A percentile compares a stretch with the other conserved stretches of the same genome.
phyloP scores from a whole-genome alignment of 768 basidiomycete species.

The Boletus bicolor region DNA sequence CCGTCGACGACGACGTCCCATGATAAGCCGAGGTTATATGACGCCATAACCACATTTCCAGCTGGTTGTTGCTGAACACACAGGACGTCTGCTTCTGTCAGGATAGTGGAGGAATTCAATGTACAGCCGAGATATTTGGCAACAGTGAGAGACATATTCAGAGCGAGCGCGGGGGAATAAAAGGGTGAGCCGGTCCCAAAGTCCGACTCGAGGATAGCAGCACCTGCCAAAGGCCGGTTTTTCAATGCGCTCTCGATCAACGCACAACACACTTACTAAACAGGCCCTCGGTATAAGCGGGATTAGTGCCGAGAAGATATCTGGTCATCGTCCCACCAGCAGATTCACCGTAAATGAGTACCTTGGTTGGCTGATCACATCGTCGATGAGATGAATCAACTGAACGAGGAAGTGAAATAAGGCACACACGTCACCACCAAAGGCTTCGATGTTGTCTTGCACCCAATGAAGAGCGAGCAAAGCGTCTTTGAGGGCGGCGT shows the following conservation, averaged over 20 bases:
- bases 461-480: slow-evolving; percentile 34
- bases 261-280: slow-evolving; percentile 7
- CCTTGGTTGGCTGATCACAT: slow-evolving; percentile 2
- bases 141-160: slow-evolving; percentile 7
- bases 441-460: slow-evolving; percentile 29
- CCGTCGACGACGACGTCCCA: slow-evolving; percentile 12
- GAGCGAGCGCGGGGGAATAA: slow-evolving; percentile 10
- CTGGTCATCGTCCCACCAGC: slow-evolving; percentile 12
- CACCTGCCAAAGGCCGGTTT: not conserved
- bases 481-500: slow-evolving; percentile 27
- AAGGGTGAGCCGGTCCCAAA: slow-evolving; percentile 11
- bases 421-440: slow-evolving; percentile 32
- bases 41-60: slow-evolving; percentile 1
- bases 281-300: slow-evolving; percentile 7
- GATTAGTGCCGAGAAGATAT: not conserved
- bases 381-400: not conserved
- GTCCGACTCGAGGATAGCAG: slow-evolving; percentile 14
- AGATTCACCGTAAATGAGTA: slow-evolving; percentile 15
- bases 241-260: not conserved
- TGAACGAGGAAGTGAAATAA: not conserved
- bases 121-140: slow-evolving; percentile 9
- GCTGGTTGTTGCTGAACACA: slow-evolving; percentile 9
- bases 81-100: not conserved
- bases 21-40: slow-evolving; percentile 5
- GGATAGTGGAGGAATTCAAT: slow-evolving; percentile 1